These are phyloP conservation scores for Filobasidium floriforme DNA, from an alignment of 768 basidiomycete genomes.

Conservation along the genomic window DNA sequence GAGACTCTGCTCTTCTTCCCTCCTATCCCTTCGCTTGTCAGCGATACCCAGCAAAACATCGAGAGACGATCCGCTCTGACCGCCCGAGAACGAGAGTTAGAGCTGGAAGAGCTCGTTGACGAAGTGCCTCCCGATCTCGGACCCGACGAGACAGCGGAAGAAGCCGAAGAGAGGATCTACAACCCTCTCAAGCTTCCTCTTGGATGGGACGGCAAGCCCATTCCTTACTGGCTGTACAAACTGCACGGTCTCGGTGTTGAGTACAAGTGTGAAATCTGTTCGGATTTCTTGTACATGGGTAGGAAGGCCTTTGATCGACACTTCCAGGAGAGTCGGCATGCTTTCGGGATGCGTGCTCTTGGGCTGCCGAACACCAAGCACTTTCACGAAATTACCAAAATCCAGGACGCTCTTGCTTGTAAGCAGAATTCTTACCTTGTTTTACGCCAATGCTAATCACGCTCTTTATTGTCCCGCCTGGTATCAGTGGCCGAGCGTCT, in stretches of 20 bases:
- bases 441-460: neutral
- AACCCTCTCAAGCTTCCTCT: conserved; percentile 94
- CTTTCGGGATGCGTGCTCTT: conserved; percentile 94
- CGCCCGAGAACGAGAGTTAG: conserved; percentile 75
- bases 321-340: conserved; percentile 79
- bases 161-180: conserved; percentile 93
- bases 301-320: conserved; percentile 40
- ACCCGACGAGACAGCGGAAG: conserved; percentile 51
- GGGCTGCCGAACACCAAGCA: conserved; percentile 97
- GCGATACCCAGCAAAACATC: conserved; percentile 90
- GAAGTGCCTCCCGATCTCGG: conserved; percentile 40
- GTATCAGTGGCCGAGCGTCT: conserved; percentile 84
- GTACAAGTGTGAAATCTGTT: conserved; percentile 95
- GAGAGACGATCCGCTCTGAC: conserved; percentile 94
- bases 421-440: conserved; percentile 45
- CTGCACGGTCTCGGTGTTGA: conserved; percentile 96
- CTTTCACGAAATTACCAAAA: conserved; percentile 96
- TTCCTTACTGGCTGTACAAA: conserved; percentile 98
- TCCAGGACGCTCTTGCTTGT: conserved; percentile 92
- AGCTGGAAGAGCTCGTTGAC: conserved; percentile 66
- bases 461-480: neutral
- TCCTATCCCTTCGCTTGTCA: conserved; percentile 59
- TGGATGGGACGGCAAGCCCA: conserved; percentile 98
- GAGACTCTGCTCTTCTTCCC: conserved; percentile 57
- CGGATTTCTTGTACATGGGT: conserved; percentile 94